phyloP scores from a whole-genome alignment of 192 early-diverging fungal species.

The Rhizophagus clarus region DNA sequence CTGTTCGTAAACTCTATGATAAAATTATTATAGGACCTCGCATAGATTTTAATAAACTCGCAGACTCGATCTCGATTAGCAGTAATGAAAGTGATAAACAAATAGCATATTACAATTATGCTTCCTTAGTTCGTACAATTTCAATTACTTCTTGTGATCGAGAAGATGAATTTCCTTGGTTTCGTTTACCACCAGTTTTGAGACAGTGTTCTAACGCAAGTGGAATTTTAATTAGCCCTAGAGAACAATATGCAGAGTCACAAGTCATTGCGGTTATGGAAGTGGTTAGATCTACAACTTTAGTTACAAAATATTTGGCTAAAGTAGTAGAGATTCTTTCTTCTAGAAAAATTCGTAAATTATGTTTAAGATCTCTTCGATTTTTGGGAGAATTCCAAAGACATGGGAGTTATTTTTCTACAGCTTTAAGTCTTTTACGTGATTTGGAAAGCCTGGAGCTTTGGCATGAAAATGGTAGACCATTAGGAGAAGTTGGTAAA shows the following conservation, averaged over 20 bases:
- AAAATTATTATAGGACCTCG: background rate
- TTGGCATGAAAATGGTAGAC: slow-evolving; percentile 28
- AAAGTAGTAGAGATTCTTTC: background rate
- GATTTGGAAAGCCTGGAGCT: slow-evolving; percentile 11
- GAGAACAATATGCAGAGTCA: slow-evolving; percentile 19
- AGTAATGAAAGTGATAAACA: background rate
- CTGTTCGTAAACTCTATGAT: slow-evolving; percentile 7
- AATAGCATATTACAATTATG: slow-evolving; percentile 1
- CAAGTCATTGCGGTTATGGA: slow-evolving; percentile 1
- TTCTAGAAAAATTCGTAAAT: background rate
- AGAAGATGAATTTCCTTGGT: slow-evolving; percentile 18
- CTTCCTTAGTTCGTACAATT: background rate
- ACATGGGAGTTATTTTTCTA: background rate
- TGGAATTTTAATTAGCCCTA: slow-evolving; percentile 14
- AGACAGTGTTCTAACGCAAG: background rate
- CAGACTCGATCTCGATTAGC: background rate
- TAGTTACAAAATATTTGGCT: slow-evolving; percentile 15
- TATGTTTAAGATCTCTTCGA: slow-evolving; percentile 13
- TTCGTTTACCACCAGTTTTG: background rate
- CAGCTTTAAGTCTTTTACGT: background rate
- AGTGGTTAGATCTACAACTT: background rate
- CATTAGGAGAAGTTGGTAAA: slow-evolving; percentile 18
- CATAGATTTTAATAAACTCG: slow-evolving; percentile 11
- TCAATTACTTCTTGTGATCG: background rate
- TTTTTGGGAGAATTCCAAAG: slow-evolving; percentile 19